These are phyloP conservation scores for Ophiostoma populinum DNA, from an alignment of 2,329 filamentous ascomycete species.

Conservation along the genomic window DNA sequence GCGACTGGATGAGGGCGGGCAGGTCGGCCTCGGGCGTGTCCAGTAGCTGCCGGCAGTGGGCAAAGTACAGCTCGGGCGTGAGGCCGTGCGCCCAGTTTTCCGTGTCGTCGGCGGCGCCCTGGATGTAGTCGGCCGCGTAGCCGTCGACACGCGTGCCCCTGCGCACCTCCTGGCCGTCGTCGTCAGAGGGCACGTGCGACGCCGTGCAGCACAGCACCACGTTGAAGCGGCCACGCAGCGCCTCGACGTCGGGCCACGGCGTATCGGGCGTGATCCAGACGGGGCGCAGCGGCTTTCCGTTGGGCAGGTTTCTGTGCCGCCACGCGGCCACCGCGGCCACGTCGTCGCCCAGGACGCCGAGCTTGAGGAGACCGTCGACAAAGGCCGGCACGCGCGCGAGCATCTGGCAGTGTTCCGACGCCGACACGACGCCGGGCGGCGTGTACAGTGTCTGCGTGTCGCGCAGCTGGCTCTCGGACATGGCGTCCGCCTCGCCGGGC, in stretches of 20 bases:
- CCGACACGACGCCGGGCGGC: constrained; percentile 53
- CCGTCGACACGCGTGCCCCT: constrained; percentile 27
- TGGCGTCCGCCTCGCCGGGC: constrained; percentile 14
- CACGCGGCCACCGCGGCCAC: constrained; percentile 8
- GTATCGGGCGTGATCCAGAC: constrained; percentile 47
- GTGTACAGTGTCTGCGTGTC: constrained; percentile 40
- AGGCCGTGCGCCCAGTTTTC: constrained; percentile 83
- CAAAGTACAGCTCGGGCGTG: constrained; percentile 68
- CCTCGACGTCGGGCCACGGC: constrained; percentile 20
- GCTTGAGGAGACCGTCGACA: constrained; percentile 28
- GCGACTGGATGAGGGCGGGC: constrained; percentile 27
- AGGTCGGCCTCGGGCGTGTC: constrained; percentile 46
- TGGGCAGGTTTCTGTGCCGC: constrained; percentile 34
- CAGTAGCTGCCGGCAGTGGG: constrained; percentile 42
- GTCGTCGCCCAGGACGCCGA: constrained; percentile 39
- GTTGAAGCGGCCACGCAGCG: constrained; percentile 33
- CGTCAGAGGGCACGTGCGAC: constrained; percentile 52
- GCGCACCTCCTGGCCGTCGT: constrained; percentile 31
- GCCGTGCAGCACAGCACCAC: constrained; percentile 75
- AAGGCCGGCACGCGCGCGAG: constrained; percentile 39
- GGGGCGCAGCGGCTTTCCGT: constrained; percentile 52
- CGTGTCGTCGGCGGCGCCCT: constrained; percentile 86
- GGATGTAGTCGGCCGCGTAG: constrained; percentile 87
- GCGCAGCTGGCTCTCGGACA: too few species aligned
- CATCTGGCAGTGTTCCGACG: constrained; percentile 69